Conservation (phyloP, 2,329 filamentous ascomycete species). For the Scedosporium apiospermum region DNA sequence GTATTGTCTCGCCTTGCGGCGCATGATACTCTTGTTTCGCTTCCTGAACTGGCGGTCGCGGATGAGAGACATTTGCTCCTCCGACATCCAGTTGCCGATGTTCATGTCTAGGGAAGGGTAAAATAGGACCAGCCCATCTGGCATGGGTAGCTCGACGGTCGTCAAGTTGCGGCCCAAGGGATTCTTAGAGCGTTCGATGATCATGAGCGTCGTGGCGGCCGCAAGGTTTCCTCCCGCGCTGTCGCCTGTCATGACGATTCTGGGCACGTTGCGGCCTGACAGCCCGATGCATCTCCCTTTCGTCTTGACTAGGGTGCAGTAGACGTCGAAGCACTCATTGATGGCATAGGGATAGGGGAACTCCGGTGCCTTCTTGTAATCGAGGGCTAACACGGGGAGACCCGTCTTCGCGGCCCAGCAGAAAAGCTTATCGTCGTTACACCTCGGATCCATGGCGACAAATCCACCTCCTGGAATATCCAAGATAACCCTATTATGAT, state of each 20-base stretch:
- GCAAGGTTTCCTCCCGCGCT: conserved; percentile 40
- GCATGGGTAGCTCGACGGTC: conserved; percentile 53
- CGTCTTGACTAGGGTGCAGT: conserved; percentile 26
- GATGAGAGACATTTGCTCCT: conserved; percentile 93
- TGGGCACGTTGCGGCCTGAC: conserved; percentile 26
- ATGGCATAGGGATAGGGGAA: conserved; percentile 38
- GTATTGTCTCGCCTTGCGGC: conserved; percentile 83
- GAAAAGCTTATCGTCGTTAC: conserved; percentile 87
- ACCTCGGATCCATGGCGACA: conserved; percentile 92
- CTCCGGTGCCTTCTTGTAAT: conserved; percentile 58
- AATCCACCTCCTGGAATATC: conserved; percentile 94
- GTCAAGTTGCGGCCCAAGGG: conserved; percentile 17
- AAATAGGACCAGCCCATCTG: conserved; percentile 73
- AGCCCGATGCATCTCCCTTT: conserved; percentile 33
- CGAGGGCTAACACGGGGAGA: conserved; percentile 79
- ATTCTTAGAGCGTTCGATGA: conserved; percentile 62
- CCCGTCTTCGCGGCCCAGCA: conserved; percentile 86
- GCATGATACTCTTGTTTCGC: conserved; percentile 68
- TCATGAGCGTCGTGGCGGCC: conserved; percentile 74
- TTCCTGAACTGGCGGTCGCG: conserved; percentile 70
- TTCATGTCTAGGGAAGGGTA: conserved; percentile 95
- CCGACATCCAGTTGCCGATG: conserved; percentile 98
- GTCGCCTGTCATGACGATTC: conserved; percentile 36
- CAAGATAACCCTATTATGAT: conserved; percentile 69
- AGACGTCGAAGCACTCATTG: conserved; percentile 41